These are phyloP conservation scores for Penicillium angulare DNA, from an alignment of 495 filamentous ascomycete species.

Conservation along the genomic window DNA sequence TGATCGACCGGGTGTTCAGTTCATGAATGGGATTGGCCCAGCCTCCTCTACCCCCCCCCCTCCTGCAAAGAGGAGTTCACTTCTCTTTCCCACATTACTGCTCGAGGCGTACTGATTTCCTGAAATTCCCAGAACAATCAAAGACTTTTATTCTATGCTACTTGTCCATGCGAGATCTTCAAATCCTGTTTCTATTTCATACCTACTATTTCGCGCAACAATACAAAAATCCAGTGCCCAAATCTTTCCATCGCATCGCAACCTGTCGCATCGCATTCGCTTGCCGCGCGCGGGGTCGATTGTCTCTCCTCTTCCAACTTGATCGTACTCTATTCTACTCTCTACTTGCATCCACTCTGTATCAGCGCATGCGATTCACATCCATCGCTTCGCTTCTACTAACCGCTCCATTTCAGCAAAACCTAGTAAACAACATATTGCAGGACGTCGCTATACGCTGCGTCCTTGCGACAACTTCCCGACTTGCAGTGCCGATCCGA, in stretches of 20 bases:
- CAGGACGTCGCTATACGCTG: conserved; percentile 17
- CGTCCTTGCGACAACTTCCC: conserved; percentile 17
- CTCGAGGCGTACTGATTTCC: conserved; percentile 14
- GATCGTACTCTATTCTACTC: not conserved
- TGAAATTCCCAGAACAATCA: no score
- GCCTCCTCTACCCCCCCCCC: conserved; percentile 26
- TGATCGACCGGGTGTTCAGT: conserved; percentile 7
- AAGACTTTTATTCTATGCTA: no score
- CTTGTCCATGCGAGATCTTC: no score
- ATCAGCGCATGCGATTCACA: conserved; percentile 14
- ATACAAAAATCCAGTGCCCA: conserved; percentile 3
- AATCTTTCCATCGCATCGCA: conserved; percentile 14
- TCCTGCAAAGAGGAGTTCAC: conserved; percentile 21
- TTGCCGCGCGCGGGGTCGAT: conserved; percentile 20
- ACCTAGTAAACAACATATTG: conserved; percentile 6
- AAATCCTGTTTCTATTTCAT: conserved; percentile 9
- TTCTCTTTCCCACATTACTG: conserved; percentile 16
- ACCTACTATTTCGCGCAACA: conserved; percentile 1
- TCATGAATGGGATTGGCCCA: conserved; percentile 26
- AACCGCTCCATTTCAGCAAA: conserved; percentile 13
- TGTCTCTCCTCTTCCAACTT: conserved; percentile 4
- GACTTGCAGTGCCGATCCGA: conserved; percentile 22
- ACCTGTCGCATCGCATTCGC: conserved; percentile 21
- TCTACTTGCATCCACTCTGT: conserved; percentile 2
- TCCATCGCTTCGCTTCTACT: conserved; percentile 21